Conservation (phyloP, 495 filamentous ascomycete species). For the Parathielavia hyrcaniae region DNA sequence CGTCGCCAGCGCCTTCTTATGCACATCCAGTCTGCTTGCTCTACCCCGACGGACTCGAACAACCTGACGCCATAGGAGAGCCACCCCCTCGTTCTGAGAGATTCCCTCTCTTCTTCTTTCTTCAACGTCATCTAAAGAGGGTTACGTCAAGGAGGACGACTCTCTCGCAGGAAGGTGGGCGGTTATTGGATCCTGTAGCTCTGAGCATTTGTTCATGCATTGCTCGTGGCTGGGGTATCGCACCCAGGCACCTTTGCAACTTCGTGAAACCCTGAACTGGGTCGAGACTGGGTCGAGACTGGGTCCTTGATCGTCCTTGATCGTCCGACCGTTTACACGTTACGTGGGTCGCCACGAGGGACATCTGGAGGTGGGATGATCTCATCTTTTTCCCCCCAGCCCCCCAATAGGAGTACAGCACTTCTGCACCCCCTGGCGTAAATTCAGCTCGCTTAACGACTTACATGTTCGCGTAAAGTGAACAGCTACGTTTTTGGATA, state of each 20-base stretch:
- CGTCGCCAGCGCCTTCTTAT: slow-evolving; percentile 6
- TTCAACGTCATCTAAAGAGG: neutral
- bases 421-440: no score
- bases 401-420: neutral
- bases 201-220: no score
- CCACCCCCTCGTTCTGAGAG: neutral
- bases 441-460: neutral
- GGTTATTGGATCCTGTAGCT: neutral
- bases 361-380: slow-evolving; percentile 12
- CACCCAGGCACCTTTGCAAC: no score
- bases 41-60: neutral
- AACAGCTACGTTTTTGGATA: neutral
- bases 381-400: neutral
- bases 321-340: neutral
- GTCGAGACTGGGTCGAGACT: no score
- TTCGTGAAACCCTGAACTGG: neutral
- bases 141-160: slow-evolving; percentile 9
- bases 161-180: no score
- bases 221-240: no score
- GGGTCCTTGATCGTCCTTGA: no score
- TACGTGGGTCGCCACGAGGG: neutral
- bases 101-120: neutral
- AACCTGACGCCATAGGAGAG: neutral
- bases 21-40: neutral
- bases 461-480: neutral